Percentiles rank a stretch among this genome's conserved stretches.
These are phyloP conservation scores for Pleurotus ostreatus DNA, from an alignment of 768 basidiomycete species.

Conservation along the genomic window DNA sequence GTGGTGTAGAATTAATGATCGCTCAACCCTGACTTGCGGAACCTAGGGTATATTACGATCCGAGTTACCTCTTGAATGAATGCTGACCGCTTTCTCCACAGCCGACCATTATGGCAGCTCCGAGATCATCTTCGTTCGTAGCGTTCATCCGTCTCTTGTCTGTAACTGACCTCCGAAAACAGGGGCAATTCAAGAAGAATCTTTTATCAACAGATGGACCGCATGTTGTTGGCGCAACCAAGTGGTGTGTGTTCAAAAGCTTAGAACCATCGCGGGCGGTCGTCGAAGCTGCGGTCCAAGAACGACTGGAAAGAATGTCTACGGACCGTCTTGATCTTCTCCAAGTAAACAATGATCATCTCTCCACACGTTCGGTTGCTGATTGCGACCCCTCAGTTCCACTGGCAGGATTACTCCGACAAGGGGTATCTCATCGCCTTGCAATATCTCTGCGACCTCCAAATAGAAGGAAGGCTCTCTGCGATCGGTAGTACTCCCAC, in stretches of 20 bases:
- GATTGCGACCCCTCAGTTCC: constrained; percentile 52
- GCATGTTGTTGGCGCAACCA: constrained; percentile 68
- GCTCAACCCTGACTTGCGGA: neutral
- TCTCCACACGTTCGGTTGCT: neutral
- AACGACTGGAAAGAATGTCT: constrained; percentile 69
- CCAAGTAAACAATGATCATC: constrained; percentile 43
- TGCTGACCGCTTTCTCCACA: constrained; percentile 19
- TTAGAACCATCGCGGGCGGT: constrained; percentile 44
- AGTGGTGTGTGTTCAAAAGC: constrained; percentile 78
- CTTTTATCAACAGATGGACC: constrained; percentile 28
- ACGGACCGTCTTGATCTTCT: constrained; percentile 60
- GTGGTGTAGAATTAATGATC: neutral
- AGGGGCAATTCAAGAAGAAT: constrained; percentile 68
- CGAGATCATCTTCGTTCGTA: constrained; percentile 73
- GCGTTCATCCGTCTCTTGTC: constrained; percentile 8
- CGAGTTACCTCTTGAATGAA: constrained; percentile 6
- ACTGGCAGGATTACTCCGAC: constrained; percentile 71
- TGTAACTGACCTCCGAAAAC: constrained; percentile 9
- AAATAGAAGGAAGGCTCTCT: constrained; percentile 52
- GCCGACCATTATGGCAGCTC: constrained; percentile 88
- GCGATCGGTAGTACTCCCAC: constrained; percentile 36
- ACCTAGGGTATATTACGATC: constrained; percentile 24
- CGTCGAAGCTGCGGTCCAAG: constrained; percentile 62
- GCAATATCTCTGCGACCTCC: constrained; percentile 55
- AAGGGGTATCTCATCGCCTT: constrained; percentile 39